Percentiles rank a stretch among this genome's conserved stretches.
Evolutionary conservation across 108 stramenopile genomes (phyloP).

Genomic region (Nannochloropsis granulata): DNA sequence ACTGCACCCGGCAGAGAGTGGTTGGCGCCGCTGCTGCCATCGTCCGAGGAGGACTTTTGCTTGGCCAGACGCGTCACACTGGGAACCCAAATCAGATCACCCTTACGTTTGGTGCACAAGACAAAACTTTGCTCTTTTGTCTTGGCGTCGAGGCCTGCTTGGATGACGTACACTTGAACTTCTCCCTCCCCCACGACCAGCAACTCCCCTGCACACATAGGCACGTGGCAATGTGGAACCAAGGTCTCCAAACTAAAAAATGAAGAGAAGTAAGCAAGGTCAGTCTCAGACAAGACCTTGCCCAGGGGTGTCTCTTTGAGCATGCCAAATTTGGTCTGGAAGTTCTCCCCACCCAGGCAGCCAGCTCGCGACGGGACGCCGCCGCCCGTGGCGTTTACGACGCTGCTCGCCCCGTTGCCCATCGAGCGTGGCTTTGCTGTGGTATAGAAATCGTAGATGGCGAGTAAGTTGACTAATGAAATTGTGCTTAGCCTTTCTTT

Average conservation of each 20-base stretch:
- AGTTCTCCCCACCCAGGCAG: neutral
- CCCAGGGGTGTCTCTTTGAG: neutral
- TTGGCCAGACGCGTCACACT: neutral
- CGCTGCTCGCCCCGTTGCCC: neutral
- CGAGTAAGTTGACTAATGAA: too few species aligned
- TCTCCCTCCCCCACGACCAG: neutral
- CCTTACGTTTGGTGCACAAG: neutral
- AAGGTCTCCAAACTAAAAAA: neutral
- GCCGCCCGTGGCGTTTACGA: neutral
- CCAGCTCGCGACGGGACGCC: neutral
- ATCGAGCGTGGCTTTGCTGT: neutral
- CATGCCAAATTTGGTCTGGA: neutral
- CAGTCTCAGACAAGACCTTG: neutral
- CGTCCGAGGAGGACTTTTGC: neutral
- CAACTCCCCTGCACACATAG: neutral
- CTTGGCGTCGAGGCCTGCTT: neutral
- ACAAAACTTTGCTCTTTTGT: neutral
- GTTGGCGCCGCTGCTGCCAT: neutral
- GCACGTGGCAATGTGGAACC: neutral
- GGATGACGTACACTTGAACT: neutral
- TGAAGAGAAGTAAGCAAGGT: neutral
- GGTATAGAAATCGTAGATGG: too few species aligned
- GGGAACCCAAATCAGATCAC: neutral
- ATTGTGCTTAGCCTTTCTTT: too few species aligned
- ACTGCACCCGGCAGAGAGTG: neutral